Percentiles rank a stretch among this genome's conserved stretches.
These are phyloP conservation scores for Arthromyces matolae DNA, from an alignment of 768 basidiomycete genomes.

Conservation along the genomic window DNA sequence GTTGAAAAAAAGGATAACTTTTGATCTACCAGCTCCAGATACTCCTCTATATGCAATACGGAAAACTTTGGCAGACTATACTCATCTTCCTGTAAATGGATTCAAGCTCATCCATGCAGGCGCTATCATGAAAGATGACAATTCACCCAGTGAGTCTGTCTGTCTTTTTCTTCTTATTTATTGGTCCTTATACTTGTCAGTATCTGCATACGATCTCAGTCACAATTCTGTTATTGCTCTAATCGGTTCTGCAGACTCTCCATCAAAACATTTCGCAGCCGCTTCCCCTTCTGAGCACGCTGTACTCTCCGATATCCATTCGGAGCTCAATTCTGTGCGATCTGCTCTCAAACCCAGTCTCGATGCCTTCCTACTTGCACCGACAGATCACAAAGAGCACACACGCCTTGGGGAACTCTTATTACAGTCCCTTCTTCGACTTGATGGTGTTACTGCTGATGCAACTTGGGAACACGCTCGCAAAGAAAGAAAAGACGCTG, in stretches of 20 bases:
- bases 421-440: conserved; percentile 79
- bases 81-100: conserved; percentile 59
- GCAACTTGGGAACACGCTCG: conserved; percentile 76
- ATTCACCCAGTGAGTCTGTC: conserved; percentile 56
- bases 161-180: neutral
- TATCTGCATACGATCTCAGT: conserved; percentile 73
- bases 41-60: conserved; percentile 60
- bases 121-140: conserved; percentile 85
- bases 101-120: conserved; percentile 92
- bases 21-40: conserved; percentile 53
- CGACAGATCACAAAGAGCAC: conserved; percentile 35
- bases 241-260: conserved; percentile 45
- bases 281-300: conserved; percentile 42
- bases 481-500: conserved; percentile 78
- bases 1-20: conserved; percentile 27
- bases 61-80: conserved; percentile 63
- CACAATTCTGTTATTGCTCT: conserved; percentile 68
- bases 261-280: conserved; percentile 18
- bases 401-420: conserved; percentile 76
- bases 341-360: conserved; percentile 52
- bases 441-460: conserved; percentile 79
- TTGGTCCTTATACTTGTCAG: conserved; percentile 29
- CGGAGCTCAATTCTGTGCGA: conserved; percentile 52
- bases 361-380: conserved; percentile 45
- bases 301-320: conserved; percentile 50